A percentile compares a stretch with the other conserved stretches of the same genome.
Conservation (phyloP, 345 rosid species). For the Erodium maritimum region DNA sequence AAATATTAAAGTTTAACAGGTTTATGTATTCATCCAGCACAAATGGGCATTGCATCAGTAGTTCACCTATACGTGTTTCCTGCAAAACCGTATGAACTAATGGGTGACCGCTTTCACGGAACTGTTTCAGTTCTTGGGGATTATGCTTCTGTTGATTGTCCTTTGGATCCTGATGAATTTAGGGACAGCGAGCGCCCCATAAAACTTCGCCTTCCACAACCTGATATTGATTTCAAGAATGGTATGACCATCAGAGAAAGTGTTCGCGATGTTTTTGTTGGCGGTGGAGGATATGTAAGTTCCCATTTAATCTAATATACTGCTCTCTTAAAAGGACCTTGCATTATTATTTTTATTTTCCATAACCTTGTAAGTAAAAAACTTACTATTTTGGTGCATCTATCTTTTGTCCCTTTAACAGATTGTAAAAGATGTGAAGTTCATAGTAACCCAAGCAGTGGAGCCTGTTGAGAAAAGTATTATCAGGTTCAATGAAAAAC, state of each 20-base stretch:
- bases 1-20: slow-evolving; percentile 25
- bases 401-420: slow-evolving; percentile 21
- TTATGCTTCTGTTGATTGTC: slow-evolving; percentile 85
- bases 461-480: slow-evolving; percentile 94
- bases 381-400: too few species aligned
- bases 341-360: too few species aligned
- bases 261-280: slow-evolving; percentile 81
- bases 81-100: slow-evolving; percentile 70
- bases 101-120: slow-evolving; percentile 82
- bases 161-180: slow-evolving; percentile 92
- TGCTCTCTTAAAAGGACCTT: too few species aligned
- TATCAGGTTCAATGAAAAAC: slow-evolving; percentile 73
- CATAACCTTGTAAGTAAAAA: too few species aligned
- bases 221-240: slow-evolving; percentile 51
- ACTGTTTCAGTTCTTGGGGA: slow-evolving; percentile 87
- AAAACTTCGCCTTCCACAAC: slow-evolving; percentile 86
- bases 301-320: slow-evolving; percentile 6
- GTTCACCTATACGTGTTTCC: slow-evolving; percentile 96
- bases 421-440: slow-evolving; percentile 88
- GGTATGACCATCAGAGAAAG: slow-evolving; percentile 92
- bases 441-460: slow-evolving; percentile 92
- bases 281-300: slow-evolving; percentile 91
- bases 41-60: slow-evolving; percentile 97
- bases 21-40: slow-evolving; percentile 50
- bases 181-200: slow-evolving; percentile 96